Evolutionary conservation across 371 early-diverging fungal genomes (phyloP), one percentile per base, ranked within the genome.

Genomic region (Rhizopus delemar): DNA sequence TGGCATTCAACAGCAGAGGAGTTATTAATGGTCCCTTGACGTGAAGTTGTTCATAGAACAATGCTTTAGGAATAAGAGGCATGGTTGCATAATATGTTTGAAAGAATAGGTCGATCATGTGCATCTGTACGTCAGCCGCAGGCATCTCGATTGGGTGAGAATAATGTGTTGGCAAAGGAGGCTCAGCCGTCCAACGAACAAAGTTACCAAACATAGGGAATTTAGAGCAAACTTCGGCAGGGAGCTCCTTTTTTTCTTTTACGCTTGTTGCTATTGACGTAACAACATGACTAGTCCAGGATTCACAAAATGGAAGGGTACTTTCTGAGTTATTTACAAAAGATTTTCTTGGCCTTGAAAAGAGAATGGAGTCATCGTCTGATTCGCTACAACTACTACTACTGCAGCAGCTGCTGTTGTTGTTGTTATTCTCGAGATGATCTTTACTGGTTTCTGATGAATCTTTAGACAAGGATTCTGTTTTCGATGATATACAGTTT

Each of bases 141-240:
- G 74, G 74, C 74, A 74, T 74, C 38, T 70, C 70, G 28, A 74
- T 53, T 2, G 68, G 61, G 13, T 65, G 68, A 5, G 65, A 60
- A 38, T 74, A 74, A 1, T 63, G 36, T 22, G 55, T 70, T 11
- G 74, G 71, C 32, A 72, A 53, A 15, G 66, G 45, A 34, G 72
- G 69, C 51, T 72, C 72, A 1, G 63, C 41, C 51, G 62, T 62
- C 62, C 67, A 62, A 38, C 36, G 52, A 45, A 69, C 61, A 33
- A 65, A 65, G 15, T 46, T 51, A 2, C 63, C 70, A 51, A 49
- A 63, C 32, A 55, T 32, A 32, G 46, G 46, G 13, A 36, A 31
- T 35, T 55, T 22, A 22, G 22, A 22, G 22, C 1, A 22, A 22
- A 22, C 22, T 22, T 22, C 22, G 22, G 22, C 22, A 22, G 22